Percentiles rank a stretch among this genome's conserved stretches.
Evolutionary conservation across 108 stramenopile genomes (phyloP).

Genomic region (Chaetoceros tenuissimus): DNA sequence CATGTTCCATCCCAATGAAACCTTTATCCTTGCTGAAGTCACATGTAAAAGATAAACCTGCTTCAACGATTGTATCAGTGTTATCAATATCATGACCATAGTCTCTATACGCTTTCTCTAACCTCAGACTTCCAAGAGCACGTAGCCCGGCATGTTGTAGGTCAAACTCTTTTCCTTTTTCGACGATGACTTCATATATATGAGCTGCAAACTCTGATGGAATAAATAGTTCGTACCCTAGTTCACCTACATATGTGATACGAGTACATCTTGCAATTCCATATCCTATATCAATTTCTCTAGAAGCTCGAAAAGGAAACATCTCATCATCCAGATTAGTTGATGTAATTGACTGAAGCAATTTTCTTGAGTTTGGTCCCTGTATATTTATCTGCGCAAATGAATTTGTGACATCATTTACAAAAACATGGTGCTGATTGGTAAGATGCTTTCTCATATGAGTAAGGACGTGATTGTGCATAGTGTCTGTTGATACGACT

Average conservation of each 20-base stretch:
- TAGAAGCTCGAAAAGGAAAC: slow-evolving; percentile 44
- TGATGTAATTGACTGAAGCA: slow-evolving; percentile 42
- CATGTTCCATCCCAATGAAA: slow-evolving; percentile 55
- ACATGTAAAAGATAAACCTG: slow-evolving; percentile 62
- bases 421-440: slow-evolving; percentile 15
- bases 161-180: slow-evolving; percentile 20
- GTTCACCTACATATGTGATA: slow-evolving; percentile 78
- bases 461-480: slow-evolving; percentile 54
- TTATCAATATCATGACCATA: slow-evolving; percentile 84
- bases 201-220: slow-evolving; percentile 48
- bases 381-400: slow-evolving; percentile 65
- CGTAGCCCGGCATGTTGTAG: slow-evolving; percentile 51
- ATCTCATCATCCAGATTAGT: slow-evolving; percentile 20
- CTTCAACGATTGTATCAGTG: slow-evolving; percentile 54
- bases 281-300: slow-evolving; percentile 46
- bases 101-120: slow-evolving; percentile 79
- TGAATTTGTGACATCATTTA: slow-evolving; percentile 50
- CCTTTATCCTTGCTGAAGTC: slow-evolving; percentile 51
- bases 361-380: slow-evolving; percentile 50
- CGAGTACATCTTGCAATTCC: slow-evolving; percentile 34
- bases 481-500: slow-evolving; percentile 70
- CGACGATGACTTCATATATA: slow-evolving; percentile 48
- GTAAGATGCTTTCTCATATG: slow-evolving; percentile 35
- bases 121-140: slow-evolving; percentile 54
- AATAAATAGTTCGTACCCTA: slow-evolving; percentile 72